Percentiles rank a stretch among this genome's conserved stretches.
Evolutionary conservation across 192 early-diverging fungal species (phyloP).

Genomic region (Mortierella antarctica): DNA sequence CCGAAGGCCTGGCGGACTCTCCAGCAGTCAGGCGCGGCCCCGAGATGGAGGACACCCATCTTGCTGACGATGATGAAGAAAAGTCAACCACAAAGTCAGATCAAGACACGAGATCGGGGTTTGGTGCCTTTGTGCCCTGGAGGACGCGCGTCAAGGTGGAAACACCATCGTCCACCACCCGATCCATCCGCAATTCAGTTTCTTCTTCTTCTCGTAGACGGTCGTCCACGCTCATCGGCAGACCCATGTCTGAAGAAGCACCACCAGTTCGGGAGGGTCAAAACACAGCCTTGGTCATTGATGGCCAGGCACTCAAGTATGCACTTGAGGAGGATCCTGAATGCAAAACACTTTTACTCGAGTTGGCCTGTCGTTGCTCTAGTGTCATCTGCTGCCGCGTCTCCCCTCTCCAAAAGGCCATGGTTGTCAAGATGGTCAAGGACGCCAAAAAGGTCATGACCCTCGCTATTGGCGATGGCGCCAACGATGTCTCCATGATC

Average conservation of each 20-base stretch:
- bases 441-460: constrained; percentile 72
- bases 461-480: constrained; percentile 84
- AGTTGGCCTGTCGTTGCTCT: constrained; percentile 66
- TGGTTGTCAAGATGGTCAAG: constrained; percentile 79
- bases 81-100: no score
- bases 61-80: no score
- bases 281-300: constrained; percentile 71
- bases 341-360: constrained; percentile 59
- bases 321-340: constrained; percentile 62
- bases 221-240: no score
- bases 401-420: constrained; percentile 80
- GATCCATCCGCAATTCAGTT: no score
- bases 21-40: no score
- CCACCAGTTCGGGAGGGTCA: constrained; percentile 2
- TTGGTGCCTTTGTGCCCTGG: no score
- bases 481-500: constrained; percentile 88
- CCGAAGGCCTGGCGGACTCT: no score
- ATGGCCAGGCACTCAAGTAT: constrained; percentile 70
- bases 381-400: constrained; percentile 84
- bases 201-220: no score
- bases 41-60: no score
- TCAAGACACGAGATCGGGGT: no score
- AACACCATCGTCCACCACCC: no score
- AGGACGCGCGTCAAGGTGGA: no score
- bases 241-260: constrained; percentile 3